Percentiles rank a stretch among this genome's conserved stretches.
Evolutionary conservation across 768 basidiomycete genomes (phyloP).

Genomic region (Psilocybe cubensis): DNA sequence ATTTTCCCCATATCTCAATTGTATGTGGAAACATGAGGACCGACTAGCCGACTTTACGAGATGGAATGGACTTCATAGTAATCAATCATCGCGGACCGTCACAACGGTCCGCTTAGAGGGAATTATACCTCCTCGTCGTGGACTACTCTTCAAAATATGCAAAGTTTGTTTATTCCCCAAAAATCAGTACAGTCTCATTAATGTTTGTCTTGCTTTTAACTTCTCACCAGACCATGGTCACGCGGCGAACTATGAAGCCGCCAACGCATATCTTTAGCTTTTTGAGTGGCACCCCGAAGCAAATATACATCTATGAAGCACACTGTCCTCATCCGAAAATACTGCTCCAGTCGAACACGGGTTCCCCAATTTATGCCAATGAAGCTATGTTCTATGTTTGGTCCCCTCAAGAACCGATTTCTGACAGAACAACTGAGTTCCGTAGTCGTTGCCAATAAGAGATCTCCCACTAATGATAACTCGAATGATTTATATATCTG

Average conservation of each 20-base stretch:
- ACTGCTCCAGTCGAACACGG: neutral
- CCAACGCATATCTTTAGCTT: neutral
- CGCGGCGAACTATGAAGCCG: neutral
- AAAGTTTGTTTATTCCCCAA: too few species aligned
- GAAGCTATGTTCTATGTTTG: neutral
- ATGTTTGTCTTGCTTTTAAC: neutral
- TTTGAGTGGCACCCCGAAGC: neutral
- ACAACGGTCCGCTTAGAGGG: neutral
- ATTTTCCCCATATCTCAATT: neutral
- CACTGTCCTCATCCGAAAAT: neutral
- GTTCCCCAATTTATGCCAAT: neutral
- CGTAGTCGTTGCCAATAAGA: neutral
- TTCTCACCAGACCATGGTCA: neutral
- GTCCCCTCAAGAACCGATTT: neutral
- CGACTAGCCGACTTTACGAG: neutral
- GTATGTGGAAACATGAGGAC: neutral
- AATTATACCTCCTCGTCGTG: too few species aligned
- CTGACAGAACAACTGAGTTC: too few species aligned
- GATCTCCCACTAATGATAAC: too few species aligned
- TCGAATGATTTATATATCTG: neutral
- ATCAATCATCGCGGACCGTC: neutral
- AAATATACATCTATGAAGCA: neutral
- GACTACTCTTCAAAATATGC: too few species aligned
- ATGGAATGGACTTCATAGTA: neutral
- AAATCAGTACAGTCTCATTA: too few species aligned